Percentiles rank a stretch among this genome's conserved stretches.
Conservation (phyloP, 2,329 filamentous ascomycete species). For the Aspergillus pseudoglaucus region DNA sequence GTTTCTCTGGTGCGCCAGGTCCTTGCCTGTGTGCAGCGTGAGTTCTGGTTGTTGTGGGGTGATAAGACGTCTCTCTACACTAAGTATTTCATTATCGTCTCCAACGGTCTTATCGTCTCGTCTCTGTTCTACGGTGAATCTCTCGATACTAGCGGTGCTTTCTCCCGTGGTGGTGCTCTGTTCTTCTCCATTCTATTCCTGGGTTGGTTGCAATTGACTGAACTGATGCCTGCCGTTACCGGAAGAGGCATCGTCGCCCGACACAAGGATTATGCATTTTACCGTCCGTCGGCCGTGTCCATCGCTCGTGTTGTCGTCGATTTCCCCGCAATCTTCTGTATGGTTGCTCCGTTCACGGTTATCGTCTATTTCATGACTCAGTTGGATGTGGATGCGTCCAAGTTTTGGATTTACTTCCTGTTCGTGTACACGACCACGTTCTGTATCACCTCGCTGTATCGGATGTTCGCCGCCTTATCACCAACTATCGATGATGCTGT, state of each 20-base stretch:
- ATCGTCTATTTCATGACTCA: conserved; percentile 61
- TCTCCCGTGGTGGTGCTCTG: conserved; percentile 55
- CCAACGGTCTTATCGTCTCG: conserved; percentile 68
- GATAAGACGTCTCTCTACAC: conserved; percentile 70
- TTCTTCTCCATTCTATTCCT: conserved; percentile 65
- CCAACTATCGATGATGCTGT: conserved; percentile 61
- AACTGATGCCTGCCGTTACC: conserved; percentile 70
- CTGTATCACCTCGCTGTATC: conserved; percentile 57
- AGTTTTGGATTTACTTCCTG: conserved; percentile 62
- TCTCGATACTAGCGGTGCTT: conserved; percentile 54
- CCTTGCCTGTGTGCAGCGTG: conserved; percentile 53
- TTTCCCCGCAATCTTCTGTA: conserved; percentile 53
- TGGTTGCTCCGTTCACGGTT: conserved; percentile 55
- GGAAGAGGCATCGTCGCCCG: conserved; percentile 64
- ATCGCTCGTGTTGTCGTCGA: conserved; percentile 58
- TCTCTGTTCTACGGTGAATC: conserved; percentile 69
- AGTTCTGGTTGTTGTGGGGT: conserved; percentile 72
- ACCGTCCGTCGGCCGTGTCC: conserved; percentile 60
- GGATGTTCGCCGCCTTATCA: conserved; percentile 59
- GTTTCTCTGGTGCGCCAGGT: conserved; percentile 69
- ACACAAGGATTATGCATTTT: conserved; percentile 63
- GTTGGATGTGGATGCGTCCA: conserved; percentile 52
- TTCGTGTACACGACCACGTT: conserved; percentile 59
- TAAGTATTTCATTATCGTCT: conserved; percentile 71
- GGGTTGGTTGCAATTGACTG: conserved; percentile 66